Percentiles rank a stretch among this genome's conserved stretches.
These are phyloP conservation scores for Echeveria elegans DNA, from an alignment of 164 flowering plant genomes.

Conservation along the genomic window DNA sequence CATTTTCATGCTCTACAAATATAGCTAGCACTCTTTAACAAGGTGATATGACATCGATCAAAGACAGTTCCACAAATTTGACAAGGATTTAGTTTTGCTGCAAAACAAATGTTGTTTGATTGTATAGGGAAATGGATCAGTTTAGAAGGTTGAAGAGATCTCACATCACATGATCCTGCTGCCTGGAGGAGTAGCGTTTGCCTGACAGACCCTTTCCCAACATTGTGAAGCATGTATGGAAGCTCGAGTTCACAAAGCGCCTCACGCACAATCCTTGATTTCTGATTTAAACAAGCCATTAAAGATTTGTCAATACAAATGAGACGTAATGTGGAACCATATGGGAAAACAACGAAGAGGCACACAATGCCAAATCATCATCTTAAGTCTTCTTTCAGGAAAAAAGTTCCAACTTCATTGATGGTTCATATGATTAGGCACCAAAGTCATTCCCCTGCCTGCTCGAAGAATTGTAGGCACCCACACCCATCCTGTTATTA, in stretches of 20 bases:
- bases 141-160: constrained; percentile 11
- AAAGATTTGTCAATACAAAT: not conserved
- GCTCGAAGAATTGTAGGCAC: constrained; percentile 76
- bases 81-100: not conserved
- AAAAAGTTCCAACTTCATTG: constrained; percentile 51
- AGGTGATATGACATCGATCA: no score
- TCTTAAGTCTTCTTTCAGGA: constrained; percentile 14
- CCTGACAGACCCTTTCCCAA: constrained; percentile 53
- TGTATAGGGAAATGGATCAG: not conserved
- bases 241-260: constrained; percentile 76
- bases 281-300: constrained; percentile 19
- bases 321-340: not conserved
- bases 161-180: constrained; percentile 1
- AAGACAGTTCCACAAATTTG: no score
- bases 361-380: not conserved
- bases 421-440: constrained; percentile 38
- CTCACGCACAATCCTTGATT: constrained; percentile 68
- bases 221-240: constrained; percentile 61
- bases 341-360: not conserved
- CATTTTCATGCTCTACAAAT: not conserved
- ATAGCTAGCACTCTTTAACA: no score
- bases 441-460: constrained; percentile 65
- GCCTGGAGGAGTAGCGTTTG: constrained; percentile 27
- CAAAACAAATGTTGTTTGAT: not conserved
- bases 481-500: constrained; percentile 83